Evolutionary conservation across 306 rosid species (phyloP).

Genomic region (Castanea crenata): DNA sequence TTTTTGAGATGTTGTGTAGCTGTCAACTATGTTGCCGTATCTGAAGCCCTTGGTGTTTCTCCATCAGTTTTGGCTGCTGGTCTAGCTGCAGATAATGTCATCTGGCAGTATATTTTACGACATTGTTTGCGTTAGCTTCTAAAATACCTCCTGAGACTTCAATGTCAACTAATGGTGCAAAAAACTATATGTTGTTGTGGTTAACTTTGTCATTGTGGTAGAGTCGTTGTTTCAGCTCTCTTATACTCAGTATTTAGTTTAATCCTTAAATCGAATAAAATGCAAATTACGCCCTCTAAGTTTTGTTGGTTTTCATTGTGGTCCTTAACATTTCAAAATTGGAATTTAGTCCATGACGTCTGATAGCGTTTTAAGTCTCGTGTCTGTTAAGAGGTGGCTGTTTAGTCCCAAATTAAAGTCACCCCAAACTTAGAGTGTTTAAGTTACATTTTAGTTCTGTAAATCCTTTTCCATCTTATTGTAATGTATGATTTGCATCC

Average conservation of each 20-base stretch:
- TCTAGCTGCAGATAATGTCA: slow-evolving; percentile 83
- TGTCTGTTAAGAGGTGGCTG: too few species aligned
- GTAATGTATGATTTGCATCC: background rate
- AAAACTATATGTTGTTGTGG: background rate
- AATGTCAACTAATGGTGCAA: slow-evolving; percentile 38
- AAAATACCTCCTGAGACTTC: slow-evolving; percentile 65
- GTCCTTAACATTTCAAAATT: too few species aligned
- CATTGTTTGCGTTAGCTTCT: slow-evolving; percentile 64
- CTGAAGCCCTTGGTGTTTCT: slow-evolving; percentile 56
- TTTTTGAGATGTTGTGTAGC: slow-evolving; percentile 35
- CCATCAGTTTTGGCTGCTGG: slow-evolving; percentile 67
- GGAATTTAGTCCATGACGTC: too few species aligned
- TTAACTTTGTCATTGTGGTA: background rate
- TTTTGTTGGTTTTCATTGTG: too few species aligned
- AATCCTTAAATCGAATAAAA: background rate
- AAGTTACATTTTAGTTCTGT: background rate
- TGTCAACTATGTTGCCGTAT: slow-evolving; percentile 74
- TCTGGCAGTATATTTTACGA: slow-evolving; percentile 69
- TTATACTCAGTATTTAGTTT: background rate
- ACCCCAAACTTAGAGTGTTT: too few species aligned
- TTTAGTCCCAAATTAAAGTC: too few species aligned
- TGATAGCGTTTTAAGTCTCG: too few species aligned
- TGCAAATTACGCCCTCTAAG: too few species aligned
- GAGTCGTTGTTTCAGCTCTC: background rate
- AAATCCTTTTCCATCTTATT: background rate